phyloP scores from a whole-genome alignment of 768 basidiomycete species.

The Phallus indusiatus region DNA sequence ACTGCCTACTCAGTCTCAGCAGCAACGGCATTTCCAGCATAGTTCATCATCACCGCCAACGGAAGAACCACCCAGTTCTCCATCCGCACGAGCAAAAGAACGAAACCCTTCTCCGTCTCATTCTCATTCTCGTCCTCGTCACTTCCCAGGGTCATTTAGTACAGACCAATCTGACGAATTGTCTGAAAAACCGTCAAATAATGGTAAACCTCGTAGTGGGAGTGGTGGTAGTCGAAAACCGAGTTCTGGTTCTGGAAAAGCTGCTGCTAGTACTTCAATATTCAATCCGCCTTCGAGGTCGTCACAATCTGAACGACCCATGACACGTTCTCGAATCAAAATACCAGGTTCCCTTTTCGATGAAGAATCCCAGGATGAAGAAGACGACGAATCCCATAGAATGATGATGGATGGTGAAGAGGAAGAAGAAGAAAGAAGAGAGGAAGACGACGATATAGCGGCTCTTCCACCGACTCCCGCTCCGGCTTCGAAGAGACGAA shows the following conservation, averaged over 20 bases:
- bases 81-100: too few species aligned
- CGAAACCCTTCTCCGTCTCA: too few species aligned
- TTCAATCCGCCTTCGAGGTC: not conserved
- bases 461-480: not conserved
- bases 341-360: constrained; percentile 2
- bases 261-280: too few species aligned
- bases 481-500: not conserved
- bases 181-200: not conserved
- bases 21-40: too few species aligned
- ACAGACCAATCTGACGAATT: not conserved
- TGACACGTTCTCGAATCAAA: not conserved
- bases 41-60: not conserved
- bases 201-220: not conserved
- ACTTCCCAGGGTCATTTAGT: not conserved
- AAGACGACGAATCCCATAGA: not conserved
- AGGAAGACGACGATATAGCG: constrained; percentile 3
- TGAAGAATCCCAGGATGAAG: not conserved
- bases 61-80: not conserved
- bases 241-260: not conserved
- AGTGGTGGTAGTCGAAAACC: not conserved
- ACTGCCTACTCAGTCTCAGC: too few species aligned
- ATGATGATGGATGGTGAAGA: not conserved
- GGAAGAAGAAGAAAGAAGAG: not conserved
- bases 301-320: not conserved
- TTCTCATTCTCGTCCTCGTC: too few species aligned